Evolutionary conservation across 148 eudicot species (phyloP), one percentile per base, ranked within the genome.

Genomic region (Dianthus caryophyllus): DNA sequence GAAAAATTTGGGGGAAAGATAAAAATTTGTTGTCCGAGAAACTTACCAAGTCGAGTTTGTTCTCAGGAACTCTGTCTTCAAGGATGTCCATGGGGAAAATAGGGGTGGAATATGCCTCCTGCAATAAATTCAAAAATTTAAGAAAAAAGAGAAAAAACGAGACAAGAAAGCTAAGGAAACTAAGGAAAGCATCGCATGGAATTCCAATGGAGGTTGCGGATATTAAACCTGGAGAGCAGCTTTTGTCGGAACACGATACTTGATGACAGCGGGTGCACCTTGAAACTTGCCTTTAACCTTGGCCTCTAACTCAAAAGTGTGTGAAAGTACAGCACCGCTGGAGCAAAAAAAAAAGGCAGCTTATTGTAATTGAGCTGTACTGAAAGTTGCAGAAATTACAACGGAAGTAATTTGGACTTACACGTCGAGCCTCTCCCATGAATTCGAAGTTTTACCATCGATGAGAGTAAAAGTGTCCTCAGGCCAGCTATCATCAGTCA

Each of bases 371-470:
- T 64, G 47, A 65, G 24, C 41, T 56, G 71, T 16, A 64, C 20
- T 36, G 59, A 18, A 16, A 17, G 2, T 38, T 1, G 1, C 16
- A 55, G 22, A 26, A 46, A 33, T 18, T 12, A 41, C 20, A 49
- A 50, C 21, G 20, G 54, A 43, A 30, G 41, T 26, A 46, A 7
- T 17, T 9, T 10, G 48, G 68, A 88, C 97, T 78, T 69, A 91
- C 97, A 69, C 90, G 62, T 91, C 97, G 73, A 91, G 97, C 73
- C 84, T 84, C 77, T 91, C 97, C 97, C 97, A 91, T 73, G 97
- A 84, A 27, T 44, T 66, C 27, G 97, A 84, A 43, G 87, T 81
- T 82, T 88, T 91, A 22, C 97, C 92, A 36, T 71, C 73, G 76
- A 86, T 73, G 68, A 79, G 54, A 22, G 80, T 76, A 65, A 91